phyloP scores from a whole-genome alignment of 345 rosid species.

The Eucalyptus curtisii region DNA sequence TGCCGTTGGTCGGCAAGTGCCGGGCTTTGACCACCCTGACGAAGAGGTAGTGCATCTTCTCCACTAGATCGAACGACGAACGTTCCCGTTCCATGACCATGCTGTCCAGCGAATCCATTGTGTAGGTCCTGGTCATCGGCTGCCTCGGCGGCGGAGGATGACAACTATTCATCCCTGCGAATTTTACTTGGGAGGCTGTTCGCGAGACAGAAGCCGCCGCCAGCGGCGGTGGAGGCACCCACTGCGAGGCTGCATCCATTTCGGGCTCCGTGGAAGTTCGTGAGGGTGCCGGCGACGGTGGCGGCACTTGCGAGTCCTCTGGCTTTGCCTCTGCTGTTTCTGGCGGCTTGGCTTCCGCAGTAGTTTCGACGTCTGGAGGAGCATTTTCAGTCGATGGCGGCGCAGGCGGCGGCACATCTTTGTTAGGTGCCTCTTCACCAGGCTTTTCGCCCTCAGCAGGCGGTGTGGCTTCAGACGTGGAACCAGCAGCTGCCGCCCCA shows the following conservation, averaged over 20 bases:
- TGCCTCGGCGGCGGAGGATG: slow-evolving; percentile 33
- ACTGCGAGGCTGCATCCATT: slow-evolving; percentile 1
- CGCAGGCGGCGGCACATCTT: background rate
- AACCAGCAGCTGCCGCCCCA: background rate
- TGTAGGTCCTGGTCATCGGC: slow-evolving; percentile 22
- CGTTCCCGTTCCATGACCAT: slow-evolving; percentile 59
- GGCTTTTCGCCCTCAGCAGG: background rate
- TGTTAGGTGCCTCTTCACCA: background rate
- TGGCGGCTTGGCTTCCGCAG: background rate
- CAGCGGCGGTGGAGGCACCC: slow-evolving; percentile 20
- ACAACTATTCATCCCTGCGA: slow-evolving; percentile 8
- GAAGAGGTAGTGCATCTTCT: slow-evolving; percentile 89
- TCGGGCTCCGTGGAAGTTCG: background rate
- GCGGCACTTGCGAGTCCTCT: background rate
- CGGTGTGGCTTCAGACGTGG: background rate
- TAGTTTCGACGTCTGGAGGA: background rate
- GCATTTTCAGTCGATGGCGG: background rate
- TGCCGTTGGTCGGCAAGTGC: slow-evolving; percentile 54
- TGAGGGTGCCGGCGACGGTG: slow-evolving; percentile 2
- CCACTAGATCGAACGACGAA: slow-evolving; percentile 79
- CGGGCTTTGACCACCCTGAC: slow-evolving; percentile 77
- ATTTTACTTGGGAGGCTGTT: slow-evolving; percentile 34
- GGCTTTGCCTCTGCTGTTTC: slow-evolving; percentile 7
- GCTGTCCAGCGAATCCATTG: slow-evolving; percentile 46
- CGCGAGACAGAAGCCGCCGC: slow-evolving; percentile 29